Conservation (phyloP, 306 rosid species). For the Dryas drummondii region DNA sequence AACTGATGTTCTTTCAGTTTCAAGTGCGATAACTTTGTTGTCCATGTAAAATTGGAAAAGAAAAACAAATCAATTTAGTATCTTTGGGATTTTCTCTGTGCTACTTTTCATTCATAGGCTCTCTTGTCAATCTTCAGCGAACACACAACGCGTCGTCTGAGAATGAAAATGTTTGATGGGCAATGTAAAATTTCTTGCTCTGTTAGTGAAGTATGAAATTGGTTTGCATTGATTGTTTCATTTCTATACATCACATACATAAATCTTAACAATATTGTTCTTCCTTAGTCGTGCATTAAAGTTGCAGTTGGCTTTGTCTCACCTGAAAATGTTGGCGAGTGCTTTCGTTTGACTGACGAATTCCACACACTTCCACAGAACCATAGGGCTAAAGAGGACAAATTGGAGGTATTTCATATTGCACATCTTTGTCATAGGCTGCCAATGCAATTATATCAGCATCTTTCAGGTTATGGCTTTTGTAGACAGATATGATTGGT, state of each 20-base stretch:
- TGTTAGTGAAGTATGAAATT: background rate
- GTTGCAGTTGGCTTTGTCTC: constrained; percentile 85
- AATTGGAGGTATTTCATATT: constrained; percentile 57
- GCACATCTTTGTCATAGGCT: no score
- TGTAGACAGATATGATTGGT: background rate
- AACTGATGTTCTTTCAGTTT: background rate
- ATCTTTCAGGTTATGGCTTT: no score
- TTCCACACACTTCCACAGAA: constrained; percentile 68
- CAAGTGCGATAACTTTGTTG: background rate
- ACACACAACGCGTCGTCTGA: background rate
- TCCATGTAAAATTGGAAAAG: background rate
- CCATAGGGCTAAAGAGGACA: constrained; percentile 70
- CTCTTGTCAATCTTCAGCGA: background rate
- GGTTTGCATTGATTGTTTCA: background rate
- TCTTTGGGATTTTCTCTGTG: background rate
- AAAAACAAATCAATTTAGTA: background rate
- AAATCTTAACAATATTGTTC: background rate
- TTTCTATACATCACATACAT: background rate
- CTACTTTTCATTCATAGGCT: background rate
- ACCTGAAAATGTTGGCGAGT: constrained; percentile 79
- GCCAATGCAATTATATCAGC: no score
- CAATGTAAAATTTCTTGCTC: background rate
- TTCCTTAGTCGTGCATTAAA: constrained; percentile 67
- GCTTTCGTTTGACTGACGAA: constrained; percentile 67
- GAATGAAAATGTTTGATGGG: background rate